phyloP scores from a whole-genome alignment of 2,329 filamentous ascomycete genomes.

The Colletotrichum destructivum region DNA sequence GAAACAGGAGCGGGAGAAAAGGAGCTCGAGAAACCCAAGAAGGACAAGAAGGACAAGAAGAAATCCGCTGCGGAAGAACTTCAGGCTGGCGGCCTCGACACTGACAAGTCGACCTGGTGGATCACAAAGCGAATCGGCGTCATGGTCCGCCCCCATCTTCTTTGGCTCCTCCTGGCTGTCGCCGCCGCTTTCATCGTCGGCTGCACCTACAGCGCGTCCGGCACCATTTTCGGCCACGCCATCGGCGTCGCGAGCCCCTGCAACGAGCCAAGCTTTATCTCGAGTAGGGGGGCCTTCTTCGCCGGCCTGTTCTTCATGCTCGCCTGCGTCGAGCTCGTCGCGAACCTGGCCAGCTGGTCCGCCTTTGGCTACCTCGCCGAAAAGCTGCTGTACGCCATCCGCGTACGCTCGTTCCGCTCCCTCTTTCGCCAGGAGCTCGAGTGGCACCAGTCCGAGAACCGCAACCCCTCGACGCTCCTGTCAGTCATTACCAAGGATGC shows the following conservation, averaged over 20 bases:
- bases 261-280: constrained; percentile 56
- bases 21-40: constrained; percentile 55
- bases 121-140: constrained; percentile 55
- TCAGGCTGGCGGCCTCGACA: constrained; percentile 55
- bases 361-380: constrained; percentile 69
- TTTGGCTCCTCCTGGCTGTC: constrained; percentile 58
- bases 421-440: constrained; percentile 77
- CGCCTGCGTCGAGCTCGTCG: constrained; percentile 62
- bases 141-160: constrained; percentile 57
- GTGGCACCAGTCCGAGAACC: constrained; percentile 78
- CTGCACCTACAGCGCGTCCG: constrained; percentile 66
- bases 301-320: constrained; percentile 71
- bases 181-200: constrained; percentile 69
- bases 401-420: constrained; percentile 75
- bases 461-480: constrained; percentile 74
- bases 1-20: constrained; percentile 49
- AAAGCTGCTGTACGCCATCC: constrained; percentile 74
- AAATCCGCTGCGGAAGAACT: constrained; percentile 50
- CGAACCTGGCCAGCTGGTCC: constrained; percentile 71
- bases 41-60: constrained; percentile 50
- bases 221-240: constrained; percentile 64
- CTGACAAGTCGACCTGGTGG: constrained; percentile 56
- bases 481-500: constrained; percentile 80
- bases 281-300: constrained; percentile 61
- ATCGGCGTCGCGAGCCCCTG: constrained; percentile 64